Percentiles rank a stretch among this genome's conserved stretches.
phyloP scores from a whole-genome alignment of 305 asterid species.

The Solanum chacoense region DNA sequence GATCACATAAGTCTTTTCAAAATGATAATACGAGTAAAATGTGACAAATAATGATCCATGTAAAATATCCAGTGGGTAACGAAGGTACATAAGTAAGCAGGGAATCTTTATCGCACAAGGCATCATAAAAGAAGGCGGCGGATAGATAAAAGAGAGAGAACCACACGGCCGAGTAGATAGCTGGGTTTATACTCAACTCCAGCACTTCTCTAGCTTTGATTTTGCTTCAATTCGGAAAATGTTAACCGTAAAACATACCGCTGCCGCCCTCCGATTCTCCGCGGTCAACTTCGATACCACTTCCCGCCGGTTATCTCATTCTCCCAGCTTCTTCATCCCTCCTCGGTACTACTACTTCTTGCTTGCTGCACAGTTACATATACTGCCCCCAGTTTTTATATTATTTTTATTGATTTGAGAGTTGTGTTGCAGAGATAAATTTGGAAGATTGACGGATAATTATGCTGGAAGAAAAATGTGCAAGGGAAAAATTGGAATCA shows the following conservation, averaged over 20 bases:
- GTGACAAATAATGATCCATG: not conserved
- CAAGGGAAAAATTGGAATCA: conserved; percentile 33
- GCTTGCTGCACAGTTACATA: not conserved
- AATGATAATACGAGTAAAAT: not conserved
- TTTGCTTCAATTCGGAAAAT: conserved; percentile 2
- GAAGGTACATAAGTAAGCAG: not conserved
- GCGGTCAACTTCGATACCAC: conserved; percentile 20
- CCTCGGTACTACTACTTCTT: conserved; percentile 30
- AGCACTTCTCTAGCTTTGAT: not conserved
- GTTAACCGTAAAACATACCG: conserved; percentile 56
- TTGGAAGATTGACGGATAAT: conserved; percentile 13
- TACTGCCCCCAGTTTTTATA: not conserved
- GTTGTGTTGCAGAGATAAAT: conserved; percentile 22
- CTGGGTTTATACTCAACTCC: not conserved
- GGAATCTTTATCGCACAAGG: not conserved
- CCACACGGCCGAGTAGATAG: conserved; percentile 1
- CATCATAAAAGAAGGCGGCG: not conserved
- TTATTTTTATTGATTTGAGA: not conserved
- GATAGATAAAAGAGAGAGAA: conserved; percentile 12
- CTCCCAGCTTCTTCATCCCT: conserved; percentile 24
- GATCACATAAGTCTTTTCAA: not conserved
- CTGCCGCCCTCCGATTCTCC: conserved; percentile 34
- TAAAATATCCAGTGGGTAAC: not conserved
- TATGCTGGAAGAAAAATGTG: conserved; percentile 17
- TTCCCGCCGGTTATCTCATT: conserved; percentile 29